These are phyloP conservation scores for Entoloma clypeatum DNA, from an alignment of 1,284 basidiomycete genomes.

Conservation along the genomic window DNA sequence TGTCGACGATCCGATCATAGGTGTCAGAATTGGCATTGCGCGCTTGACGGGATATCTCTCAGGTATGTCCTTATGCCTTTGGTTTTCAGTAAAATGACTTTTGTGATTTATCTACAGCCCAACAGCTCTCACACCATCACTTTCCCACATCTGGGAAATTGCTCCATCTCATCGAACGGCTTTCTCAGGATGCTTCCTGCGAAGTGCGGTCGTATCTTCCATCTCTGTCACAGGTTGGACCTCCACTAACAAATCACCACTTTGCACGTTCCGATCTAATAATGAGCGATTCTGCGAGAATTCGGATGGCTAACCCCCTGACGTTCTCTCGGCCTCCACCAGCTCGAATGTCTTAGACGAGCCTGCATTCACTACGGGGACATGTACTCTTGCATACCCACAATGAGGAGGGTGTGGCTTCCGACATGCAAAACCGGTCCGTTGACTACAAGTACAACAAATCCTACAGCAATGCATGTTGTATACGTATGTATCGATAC, in stretches of 20 bases:
- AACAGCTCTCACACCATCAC: constrained; percentile 24
- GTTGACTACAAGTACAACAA: too few species aligned
- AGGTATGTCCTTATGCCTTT: constrained; percentile 36
- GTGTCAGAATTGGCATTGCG: constrained; percentile 85
- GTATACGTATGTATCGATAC: too few species aligned
- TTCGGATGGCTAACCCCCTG: constrained; percentile 12
- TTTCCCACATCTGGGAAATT: constrained; percentile 27
- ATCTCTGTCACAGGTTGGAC: constrained; percentile 16
- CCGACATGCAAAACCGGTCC: too few species aligned
- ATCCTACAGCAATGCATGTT: too few species aligned
- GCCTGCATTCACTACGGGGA: background rate
- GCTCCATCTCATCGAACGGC: constrained; percentile 34
- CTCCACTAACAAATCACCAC: constrained; percentile 6
- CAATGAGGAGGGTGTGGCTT: too few species aligned
- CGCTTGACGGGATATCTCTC: constrained; percentile 57
- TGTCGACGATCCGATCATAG: constrained; percentile 70
- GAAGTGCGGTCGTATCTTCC: constrained; percentile 43
- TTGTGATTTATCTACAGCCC: constrained; percentile 18
- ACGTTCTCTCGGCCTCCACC: constrained; percentile 35
- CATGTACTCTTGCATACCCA: background rate
- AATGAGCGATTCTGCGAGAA: background rate
- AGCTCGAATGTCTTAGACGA: constrained; percentile 3
- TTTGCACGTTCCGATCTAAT: background rate
- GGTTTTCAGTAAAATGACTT: constrained; percentile 11
- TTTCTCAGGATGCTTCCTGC: constrained; percentile 45